Base-by-base conservation (phyloP, 495 filamentous ascomycete species). In the Arthonia radiata region DNA sequence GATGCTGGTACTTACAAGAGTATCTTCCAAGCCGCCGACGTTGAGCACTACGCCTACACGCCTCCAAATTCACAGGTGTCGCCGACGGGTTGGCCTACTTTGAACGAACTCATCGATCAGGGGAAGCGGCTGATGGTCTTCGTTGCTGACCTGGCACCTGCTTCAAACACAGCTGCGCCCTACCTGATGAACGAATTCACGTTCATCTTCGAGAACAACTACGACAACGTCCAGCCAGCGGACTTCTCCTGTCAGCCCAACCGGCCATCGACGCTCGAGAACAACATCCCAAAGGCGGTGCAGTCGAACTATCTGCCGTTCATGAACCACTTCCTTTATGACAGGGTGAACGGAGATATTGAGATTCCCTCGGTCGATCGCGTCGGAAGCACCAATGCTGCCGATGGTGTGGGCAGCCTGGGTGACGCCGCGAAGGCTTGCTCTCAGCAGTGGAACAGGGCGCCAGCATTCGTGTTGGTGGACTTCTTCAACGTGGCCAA, bases 311-410 rank as follows among this genome's bases (percentile, higher is more conserved):
- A 36, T 26, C 42, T 52, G 44, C 42, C 46, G 17, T 26, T 52
- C 3, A 41, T 43, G 44, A 52, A 52, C 37, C 48, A 50, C 40
- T 49, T 49, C 29, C n/a, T n/a, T n/a, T 33, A 46, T 34, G 13
- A 19, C 5, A 13, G 24, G 1, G 15, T 36, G 17, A 27, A 31
- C 8, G 42, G 46, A 25, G 33, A 34, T 13, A 39, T 50, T 21
- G 31, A 45, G 24, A 32, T 33, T 4, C 46, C 46, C 13, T 27
- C 36, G 24, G 32, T 23, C 4, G 17, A 16, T 12, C 15, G 22
- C 8, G 13, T 34, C 11, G 12, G 14, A 7, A 39, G 29, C 18
- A 42, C 39, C 12, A 42, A 42, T 16, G 33, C 30, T 1, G 17
- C 15, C n/a, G 28, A 24, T 15, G 35, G 25, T 5, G 29, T 30